Evolutionary conservation across 2,329 filamentous ascomycete genomes (phyloP).

Genomic region (Ophiostoma australiae): DNA sequence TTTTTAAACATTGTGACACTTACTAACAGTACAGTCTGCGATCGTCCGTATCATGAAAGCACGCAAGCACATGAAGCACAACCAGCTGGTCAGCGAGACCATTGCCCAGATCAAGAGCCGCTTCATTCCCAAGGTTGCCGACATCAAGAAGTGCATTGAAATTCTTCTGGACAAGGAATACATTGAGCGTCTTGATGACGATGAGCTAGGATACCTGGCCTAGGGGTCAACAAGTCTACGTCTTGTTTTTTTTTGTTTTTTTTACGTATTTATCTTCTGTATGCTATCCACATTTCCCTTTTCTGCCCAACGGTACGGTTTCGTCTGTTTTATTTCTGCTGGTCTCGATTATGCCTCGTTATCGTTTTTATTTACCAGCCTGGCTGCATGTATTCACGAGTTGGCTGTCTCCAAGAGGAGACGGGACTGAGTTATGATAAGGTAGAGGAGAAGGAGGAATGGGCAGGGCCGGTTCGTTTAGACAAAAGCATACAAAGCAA

Average conservation of each 20-base stretch:
- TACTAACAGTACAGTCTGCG: slow-evolving; percentile 62
- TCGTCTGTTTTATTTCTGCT: not conserved
- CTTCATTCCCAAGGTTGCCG: slow-evolving; percentile 85
- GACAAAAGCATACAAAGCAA: slow-evolving; percentile 14
- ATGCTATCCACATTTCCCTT: not conserved
- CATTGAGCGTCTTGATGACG: slow-evolving; percentile 87
- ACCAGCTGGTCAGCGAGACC: slow-evolving; percentile 86
- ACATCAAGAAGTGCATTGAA: slow-evolving; percentile 99
- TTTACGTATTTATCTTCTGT: slow-evolving; percentile 10
- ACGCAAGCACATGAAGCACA: slow-evolving; percentile 97
- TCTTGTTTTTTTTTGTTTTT: not conserved
- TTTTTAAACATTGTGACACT: too few relatives aligned
- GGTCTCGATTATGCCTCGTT: not conserved
- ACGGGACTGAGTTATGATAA: not conserved
- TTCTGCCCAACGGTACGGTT: not conserved
- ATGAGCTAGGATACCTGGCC: slow-evolving; percentile 90
- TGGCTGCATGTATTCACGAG: not conserved
- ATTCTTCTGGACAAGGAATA: slow-evolving; percentile 99
- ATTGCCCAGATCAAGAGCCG: slow-evolving; percentile 91
- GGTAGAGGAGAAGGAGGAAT: not conserved
- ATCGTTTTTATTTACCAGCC: not conserved
- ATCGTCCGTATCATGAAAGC: slow-evolving; percentile 99
- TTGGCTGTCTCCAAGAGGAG: not conserved
- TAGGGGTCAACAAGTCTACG: slow-evolving; percentile 41
- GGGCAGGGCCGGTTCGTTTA: slow-evolving; percentile 1